Evolutionary conservation across 148 eudicot species (phyloP).

Genomic region (Nepenthes gracilis): DNA sequence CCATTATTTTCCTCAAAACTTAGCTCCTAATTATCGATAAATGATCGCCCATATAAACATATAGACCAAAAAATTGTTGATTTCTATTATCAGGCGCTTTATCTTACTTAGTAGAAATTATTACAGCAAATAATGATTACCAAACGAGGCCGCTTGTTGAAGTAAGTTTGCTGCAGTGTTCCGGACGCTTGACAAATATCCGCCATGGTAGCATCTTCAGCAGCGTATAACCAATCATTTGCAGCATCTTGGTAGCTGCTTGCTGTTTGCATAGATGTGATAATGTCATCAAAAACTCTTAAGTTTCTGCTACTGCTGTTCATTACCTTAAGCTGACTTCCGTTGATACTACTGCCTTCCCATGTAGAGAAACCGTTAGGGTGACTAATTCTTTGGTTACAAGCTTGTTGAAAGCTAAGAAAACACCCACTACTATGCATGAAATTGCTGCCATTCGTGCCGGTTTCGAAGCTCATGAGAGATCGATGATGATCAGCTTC

Average conservation of each 20-base stretch:
- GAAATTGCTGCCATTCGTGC: slow-evolving; percentile 14
- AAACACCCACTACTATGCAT: slow-evolving; percentile 30
- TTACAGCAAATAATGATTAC: slow-evolving; percentile 17
- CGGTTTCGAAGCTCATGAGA: slow-evolving; percentile 39
- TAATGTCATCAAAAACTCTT: slow-evolving; percentile 12
- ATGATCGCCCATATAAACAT: background rate
- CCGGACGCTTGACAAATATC: slow-evolving; percentile 21
- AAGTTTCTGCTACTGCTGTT: slow-evolving; percentile 7
- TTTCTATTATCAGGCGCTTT: background rate
- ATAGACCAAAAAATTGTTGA: background rate
- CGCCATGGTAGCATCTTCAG: slow-evolving; percentile 4
- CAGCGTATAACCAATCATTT: slow-evolving; percentile 37
- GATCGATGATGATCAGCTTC: slow-evolving; percentile 43
- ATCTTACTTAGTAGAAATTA: background rate
- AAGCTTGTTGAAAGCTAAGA: slow-evolving; percentile 39
- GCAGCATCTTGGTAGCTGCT: slow-evolving; percentile 16
- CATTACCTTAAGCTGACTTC: slow-evolving; percentile 5
- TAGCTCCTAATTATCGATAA: background rate
- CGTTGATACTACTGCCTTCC: slow-evolving; percentile 21
- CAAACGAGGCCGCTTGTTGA: slow-evolving; percentile 48
- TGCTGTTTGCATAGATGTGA: slow-evolving; percentile 17
- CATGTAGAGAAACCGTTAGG: slow-evolving; percentile 21
- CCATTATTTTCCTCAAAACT: background rate
- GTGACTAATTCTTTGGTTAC: slow-evolving; percentile 4
- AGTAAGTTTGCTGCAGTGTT: slow-evolving; percentile 27